Percentiles rank a stretch among this genome's conserved stretches.
These are phyloP conservation scores for Ogataea paraovalis DNA, from an alignment of 805 yeast species.

Conservation along the genomic window DNA sequence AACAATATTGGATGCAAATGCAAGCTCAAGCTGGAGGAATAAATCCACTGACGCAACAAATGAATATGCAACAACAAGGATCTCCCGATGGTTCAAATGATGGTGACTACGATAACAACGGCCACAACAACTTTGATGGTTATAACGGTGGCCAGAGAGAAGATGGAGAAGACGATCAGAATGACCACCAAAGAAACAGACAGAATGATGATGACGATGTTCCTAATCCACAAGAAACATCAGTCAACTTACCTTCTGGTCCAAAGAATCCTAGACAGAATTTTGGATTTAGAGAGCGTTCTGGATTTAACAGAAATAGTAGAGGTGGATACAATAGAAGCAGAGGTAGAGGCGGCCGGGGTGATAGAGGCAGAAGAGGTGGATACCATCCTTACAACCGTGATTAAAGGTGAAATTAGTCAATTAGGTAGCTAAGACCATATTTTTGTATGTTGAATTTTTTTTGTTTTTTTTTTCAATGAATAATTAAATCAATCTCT, in stretches of 20 bases:
- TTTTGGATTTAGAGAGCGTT: not conserved
- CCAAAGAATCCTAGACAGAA: constrained; percentile 21
- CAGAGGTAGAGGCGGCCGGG: constrained; percentile 11
- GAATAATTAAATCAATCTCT: no score
- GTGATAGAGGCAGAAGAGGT: constrained; percentile 22
- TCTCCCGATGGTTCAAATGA: not conserved
- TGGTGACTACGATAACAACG: constrained; percentile 1
- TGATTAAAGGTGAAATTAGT: not conserved
- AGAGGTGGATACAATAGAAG: constrained; percentile 15
- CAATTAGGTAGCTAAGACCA: constrained; percentile 3
- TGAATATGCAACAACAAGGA: constrained; percentile 1
- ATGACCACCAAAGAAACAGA: constrained; percentile 29
- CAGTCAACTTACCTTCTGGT: constrained; percentile 30
- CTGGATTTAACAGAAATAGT: constrained; percentile 15
- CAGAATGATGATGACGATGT: constrained; percentile 30
- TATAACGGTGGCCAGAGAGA: constrained; percentile 6
- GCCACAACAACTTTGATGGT: constrained; percentile 1
- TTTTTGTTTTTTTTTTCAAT: not conserved
- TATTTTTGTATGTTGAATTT: no score
- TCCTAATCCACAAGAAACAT: constrained; percentile 34
- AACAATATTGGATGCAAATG: constrained; percentile 33
- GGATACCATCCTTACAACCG: constrained; percentile 33
- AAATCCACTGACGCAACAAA: not conserved
- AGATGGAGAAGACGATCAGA: constrained; percentile 31
- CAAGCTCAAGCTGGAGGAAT: constrained; percentile 19